Evolutionary conservation across 129 eudicot genomes (phyloP), one percentile per base, ranked within the genome.

Genomic region (Chrysanthemum makinoi): DNA sequence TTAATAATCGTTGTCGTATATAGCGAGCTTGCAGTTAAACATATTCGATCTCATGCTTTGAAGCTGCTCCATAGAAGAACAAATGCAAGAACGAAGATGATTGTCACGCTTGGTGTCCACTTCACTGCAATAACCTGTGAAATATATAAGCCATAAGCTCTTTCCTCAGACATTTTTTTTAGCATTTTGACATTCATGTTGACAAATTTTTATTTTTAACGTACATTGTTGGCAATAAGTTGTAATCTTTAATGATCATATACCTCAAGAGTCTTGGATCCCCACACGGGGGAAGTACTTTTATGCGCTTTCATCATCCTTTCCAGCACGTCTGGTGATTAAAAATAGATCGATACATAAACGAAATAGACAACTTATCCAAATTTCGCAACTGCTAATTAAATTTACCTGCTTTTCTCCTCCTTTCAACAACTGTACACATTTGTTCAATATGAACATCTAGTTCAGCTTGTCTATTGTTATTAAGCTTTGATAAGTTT

Each of bases 191-290:
- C 30, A 26, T 26, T 26, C 3, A 26, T 26, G 30, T 26, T 2
- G 30, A 26, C 30, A 26, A 26, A 26, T 26, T 26, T 20, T 26
- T 26, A 26, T 26, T 26, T 26, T 26, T 26, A 26, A 26, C 30
- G 30, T 26, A 58, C 64, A 10, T 7, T 19, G n/a, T 18, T 18
- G 28, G 30, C 16, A 24, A 24, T 18, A 8, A 24, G 19, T 57
- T 46, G 47, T 47, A 2, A 5, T 39, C 53, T 16, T 5, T 20
- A 56, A 13, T 4, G 20, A 20, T 56, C 28, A 59, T 56, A 16
- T 65, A 84, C 93, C 93, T 84, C 89, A 55, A 87, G 85, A 50
- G 75, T 70, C 66, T 76, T 66, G 75, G 93, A 84, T 7, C 81
- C 81, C 93, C 93, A 84, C 10, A 84, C 35, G 8, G 77, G 77